phyloP scores from a whole-genome alignment of 2,329 filamentous ascomycete genomes.

The Arthrobotrys megalospora region DNA sequence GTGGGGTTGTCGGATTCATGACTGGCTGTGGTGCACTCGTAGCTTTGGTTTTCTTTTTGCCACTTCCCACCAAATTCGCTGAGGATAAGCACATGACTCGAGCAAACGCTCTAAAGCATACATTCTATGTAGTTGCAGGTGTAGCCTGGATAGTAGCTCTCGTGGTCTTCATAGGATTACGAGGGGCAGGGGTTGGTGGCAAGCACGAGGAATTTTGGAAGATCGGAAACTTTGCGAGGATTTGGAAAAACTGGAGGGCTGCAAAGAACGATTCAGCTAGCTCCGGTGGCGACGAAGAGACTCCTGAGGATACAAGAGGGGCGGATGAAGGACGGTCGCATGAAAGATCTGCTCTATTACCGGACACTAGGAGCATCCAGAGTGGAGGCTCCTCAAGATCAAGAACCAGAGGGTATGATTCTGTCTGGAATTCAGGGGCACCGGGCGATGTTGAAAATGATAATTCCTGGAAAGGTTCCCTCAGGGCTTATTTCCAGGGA shows the following conservation, averaged over 20 bases:
- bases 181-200: slow-evolving; percentile 53
- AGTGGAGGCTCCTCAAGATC: slow-evolving; percentile 30
- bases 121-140: slow-evolving; percentile 87
- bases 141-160: slow-evolving; percentile 81
- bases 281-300: slow-evolving; percentile 34
- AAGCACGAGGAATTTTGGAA: slow-evolving; percentile 51
- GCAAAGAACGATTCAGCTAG: neutral
- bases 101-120: slow-evolving; percentile 81
- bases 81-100: slow-evolving; percentile 80
- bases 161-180: slow-evolving; percentile 84
- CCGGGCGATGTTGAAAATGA: neutral
- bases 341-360: slow-evolving; percentile 38
- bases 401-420: slow-evolving; percentile 21
- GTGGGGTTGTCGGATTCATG: slow-evolving; percentile 91
- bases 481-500: slow-evolving; percentile 40
- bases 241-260: slow-evolving; percentile 17
- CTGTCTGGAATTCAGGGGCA: slow-evolving; percentile 3
- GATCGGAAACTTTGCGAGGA: slow-evolving; percentile 7
- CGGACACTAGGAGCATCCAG: slow-evolving; percentile 39
- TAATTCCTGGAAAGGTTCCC: slow-evolving; percentile 22
- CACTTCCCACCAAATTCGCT: slow-evolving; percentile 84
- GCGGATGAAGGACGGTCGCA: neutral
- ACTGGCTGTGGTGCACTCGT: slow-evolving; percentile 93
- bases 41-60: slow-evolving; percentile 85
- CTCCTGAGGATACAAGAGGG: slow-evolving; percentile 13